Conservation (phyloP, 768 basidiomycete species). For the Lanmaoa pseudosensibilis region DNA sequence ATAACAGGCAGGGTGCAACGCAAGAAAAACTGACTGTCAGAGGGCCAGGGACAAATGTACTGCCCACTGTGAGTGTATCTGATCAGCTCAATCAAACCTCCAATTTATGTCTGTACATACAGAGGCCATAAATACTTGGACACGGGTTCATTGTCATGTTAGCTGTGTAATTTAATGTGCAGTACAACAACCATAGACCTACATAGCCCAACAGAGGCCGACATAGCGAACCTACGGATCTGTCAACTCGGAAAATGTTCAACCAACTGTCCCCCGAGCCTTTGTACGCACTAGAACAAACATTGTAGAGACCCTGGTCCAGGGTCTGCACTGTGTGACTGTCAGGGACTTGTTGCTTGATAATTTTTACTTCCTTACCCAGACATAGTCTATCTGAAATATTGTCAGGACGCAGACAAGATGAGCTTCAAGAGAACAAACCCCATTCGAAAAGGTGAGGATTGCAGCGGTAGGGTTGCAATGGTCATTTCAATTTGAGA, state of each 20-base stretch:
- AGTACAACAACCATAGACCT: background rate
- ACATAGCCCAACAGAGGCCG: slow-evolving; percentile 6
- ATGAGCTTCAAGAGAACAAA: too few relatives aligned
- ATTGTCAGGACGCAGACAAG: too few relatives aligned
- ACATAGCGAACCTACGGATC: slow-evolving; percentile 2
- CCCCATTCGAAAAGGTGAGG: too few relatives aligned
- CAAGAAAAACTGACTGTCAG: background rate
- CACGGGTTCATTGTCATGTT: too few relatives aligned
- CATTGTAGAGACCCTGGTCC: slow-evolving; percentile 11
- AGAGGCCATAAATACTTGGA: background rate
- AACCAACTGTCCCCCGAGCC: too few relatives aligned
- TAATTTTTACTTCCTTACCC: slow-evolving; percentile 1
- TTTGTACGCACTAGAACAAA: slow-evolving; percentile 3
- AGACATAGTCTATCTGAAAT: slow-evolving; percentile 12
- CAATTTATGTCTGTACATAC: background rate
- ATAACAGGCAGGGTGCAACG: too few relatives aligned
- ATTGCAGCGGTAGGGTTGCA: too few relatives aligned
- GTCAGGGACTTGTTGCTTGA: background rate
- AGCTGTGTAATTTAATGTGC: background rate
- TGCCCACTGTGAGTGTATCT: background rate
- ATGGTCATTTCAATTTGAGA: too few relatives aligned
- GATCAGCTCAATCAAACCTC: background rate
- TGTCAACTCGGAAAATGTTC: background rate
- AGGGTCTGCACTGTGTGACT: background rate
- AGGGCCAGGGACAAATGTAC: background rate